Evolutionary conservation across 78 protist species (phyloP).

Genomic region (Corallochytrium limacisporum): DNA sequence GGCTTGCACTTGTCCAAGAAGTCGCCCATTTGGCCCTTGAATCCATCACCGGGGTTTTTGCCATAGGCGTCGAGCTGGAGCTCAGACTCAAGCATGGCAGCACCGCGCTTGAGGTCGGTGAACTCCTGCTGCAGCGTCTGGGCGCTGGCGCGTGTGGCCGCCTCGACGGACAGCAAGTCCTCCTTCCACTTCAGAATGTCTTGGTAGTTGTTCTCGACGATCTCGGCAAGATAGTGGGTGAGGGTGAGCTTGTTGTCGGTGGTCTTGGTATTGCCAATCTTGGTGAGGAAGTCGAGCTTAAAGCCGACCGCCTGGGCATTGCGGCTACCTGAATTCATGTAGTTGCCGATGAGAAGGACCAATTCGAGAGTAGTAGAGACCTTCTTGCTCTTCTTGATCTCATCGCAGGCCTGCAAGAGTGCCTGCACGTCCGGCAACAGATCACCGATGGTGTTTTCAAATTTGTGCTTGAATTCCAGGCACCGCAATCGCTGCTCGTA

Average conservation of each 20-base stretch:
- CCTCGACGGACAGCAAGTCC: not conserved
- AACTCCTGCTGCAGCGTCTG: not conserved
- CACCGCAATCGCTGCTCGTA: not conserved
- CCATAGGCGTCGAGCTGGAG: not conserved
- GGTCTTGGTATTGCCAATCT: constrained; percentile 13
- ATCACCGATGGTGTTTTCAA: too few species aligned
- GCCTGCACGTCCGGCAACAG: not conserved
- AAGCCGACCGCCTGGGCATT: constrained; percentile 13
- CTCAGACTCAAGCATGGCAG: not conserved
- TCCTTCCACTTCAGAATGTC: not conserved
- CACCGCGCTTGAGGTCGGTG: not conserved
- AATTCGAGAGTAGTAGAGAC: not conserved
- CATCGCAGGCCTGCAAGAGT: not conserved
- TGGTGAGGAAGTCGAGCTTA: constrained; percentile 7
- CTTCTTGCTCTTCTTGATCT: not conserved
- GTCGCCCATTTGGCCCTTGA: not conserved
- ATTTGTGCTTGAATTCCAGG: not conserved
- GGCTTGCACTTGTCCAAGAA: not conserved
- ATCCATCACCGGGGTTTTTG: not conserved
- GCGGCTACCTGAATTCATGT: constrained; percentile 3
- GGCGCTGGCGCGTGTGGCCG: not conserved
- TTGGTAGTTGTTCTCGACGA: not conserved
- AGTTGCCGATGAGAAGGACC: constrained; percentile 14
- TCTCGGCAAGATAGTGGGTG: constrained; percentile 1
- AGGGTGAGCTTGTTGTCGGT: not conserved